Conservation (phyloP, 2,329 filamentous ascomycete species). For the Thermomyces lanuginosus region DNA sequence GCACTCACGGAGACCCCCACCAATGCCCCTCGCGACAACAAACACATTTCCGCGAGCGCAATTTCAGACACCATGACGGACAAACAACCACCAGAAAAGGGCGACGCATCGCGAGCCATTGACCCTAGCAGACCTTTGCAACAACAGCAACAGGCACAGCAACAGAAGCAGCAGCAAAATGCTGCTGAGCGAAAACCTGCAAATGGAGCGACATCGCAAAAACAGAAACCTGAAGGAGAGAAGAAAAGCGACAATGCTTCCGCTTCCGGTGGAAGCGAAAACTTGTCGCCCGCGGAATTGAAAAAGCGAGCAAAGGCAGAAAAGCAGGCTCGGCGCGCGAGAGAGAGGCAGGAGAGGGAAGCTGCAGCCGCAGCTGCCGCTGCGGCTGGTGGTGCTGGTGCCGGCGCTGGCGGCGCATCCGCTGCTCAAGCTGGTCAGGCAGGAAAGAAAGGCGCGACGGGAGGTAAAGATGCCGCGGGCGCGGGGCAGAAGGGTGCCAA, state of each 20-base stretch:
- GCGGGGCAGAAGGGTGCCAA: constrained; percentile 17
- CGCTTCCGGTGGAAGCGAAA: constrained; percentile 14
- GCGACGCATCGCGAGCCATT: constrained; percentile 3
- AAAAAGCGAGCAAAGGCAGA: constrained; percentile 85
- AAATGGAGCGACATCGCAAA: too few relatives aligned
- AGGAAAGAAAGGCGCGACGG: constrained; percentile 17
- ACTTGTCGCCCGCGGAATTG: constrained; percentile 46
- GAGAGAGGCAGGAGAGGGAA: constrained; percentile 43
- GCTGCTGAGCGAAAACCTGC: too few relatives aligned
- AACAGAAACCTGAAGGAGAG: constrained; percentile 5
- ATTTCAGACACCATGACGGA: too few relatives aligned
- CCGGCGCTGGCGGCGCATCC: constrained; percentile 10
- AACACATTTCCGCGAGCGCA: too few relatives aligned
- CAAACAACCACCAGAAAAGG: too few relatives aligned
- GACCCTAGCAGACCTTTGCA: background rate
- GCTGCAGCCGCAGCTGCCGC: constrained; percentile 27
- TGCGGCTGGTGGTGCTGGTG: constrained; percentile 1
- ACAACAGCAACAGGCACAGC: constrained; percentile 2
- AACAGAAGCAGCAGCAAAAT: constrained; percentile 3
- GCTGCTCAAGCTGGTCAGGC: constrained; percentile 14
- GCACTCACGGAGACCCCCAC: too few relatives aligned
- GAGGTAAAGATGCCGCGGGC: constrained; percentile 11
- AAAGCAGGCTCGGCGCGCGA: constrained; percentile 70
- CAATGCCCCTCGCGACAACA: too few relatives aligned
- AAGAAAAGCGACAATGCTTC: constrained; percentile 6